Evolutionary conservation across 2,329 filamentous ascomycete species (phyloP), one percentile per base, ranked within the genome.

Genomic region (Aspergillus unguis): DNA sequence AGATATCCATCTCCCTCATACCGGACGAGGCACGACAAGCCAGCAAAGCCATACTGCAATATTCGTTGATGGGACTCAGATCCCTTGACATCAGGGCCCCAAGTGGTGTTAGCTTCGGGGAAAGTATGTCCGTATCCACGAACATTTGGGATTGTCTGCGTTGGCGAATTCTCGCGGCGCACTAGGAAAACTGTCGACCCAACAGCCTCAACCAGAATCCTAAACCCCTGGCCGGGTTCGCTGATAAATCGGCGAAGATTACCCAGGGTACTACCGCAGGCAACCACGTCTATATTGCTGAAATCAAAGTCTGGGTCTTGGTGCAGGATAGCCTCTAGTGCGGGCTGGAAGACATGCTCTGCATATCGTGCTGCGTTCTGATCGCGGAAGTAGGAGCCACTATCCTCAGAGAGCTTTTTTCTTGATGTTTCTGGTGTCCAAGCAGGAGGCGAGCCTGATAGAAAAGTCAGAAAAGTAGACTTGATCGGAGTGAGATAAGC

Each of bases 111-210:
- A 1, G 75, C 75, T 44, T 87, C 83, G 0, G 83, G 83, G 57
- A 90, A 89, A 0, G 81, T 77, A 58, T 88, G 85, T 0, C 85
- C 85, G 58, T 77, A 87, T 0, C 86, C 86, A 11, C 60, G 59
- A 0, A 88, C 69, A n/a, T 74, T 74, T 0, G 69, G 58, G 4
- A 88, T 83, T 0, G 75, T 62, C 58, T 86, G 82, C 0, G 66
- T 78, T 0, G 85, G 83, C 0, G 80, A 77, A 41, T 81, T 83
- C 60, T 86, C 84, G 25, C 80, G 76, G 1, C 85, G 80, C 9
- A 85, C 66, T 44, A 90, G 77, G 67, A 88, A 85, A 0, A 87
- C 75, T 0, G 82, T 84, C 1, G 77, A 71, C 1, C 76, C 77
- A 1, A 87, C 67, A 0, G 73, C 64, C 54, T 87, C 79, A 4